Base-by-base conservation (phyloP, 495 filamentous ascomycete species). In the Pyrenopolyporus hunteri region DNA sequence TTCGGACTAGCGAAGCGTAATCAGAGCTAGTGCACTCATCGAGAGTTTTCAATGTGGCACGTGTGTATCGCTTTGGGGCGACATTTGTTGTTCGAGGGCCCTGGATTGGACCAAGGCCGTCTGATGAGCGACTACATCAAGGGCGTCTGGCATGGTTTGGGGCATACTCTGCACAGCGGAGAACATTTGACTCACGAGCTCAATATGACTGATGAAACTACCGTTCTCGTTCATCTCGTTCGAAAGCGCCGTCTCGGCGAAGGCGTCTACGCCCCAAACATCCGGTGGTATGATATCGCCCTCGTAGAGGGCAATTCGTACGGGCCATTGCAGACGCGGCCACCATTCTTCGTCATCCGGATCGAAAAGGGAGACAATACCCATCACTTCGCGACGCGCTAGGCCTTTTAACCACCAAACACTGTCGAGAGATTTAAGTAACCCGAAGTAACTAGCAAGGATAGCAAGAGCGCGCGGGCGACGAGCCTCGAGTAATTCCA, bases 401-500 rank as follows among this genome's bases (percentile, higher is more conserved):
- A 83, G 76, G n/a, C 81, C 82, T 44, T 82, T 72, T 36, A 85
- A 65, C 82, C 82, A 85, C 82, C 82, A 85, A 9, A 83, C 67
- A 20, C 71, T 62, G 51, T 83, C 82, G 10, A 82, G 71, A 13
- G 74, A 76, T 49, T 79, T 83, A 23, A 82, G 77, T 23, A 83
- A 73, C 6, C 80, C 82, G 55, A 85, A 85, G 60, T 83, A 85
- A 66, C 80, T 82, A 7, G 82, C 76, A 3, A 81, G 71, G 35
- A 83, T 80, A 40, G 80, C 80, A 4, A 85, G 75, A 2, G 82
- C 81, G 17, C 82, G 76, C 0, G 81, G 82, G 22, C 76, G 74
- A 4, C 78, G 73, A 54, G 73, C 67, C 43, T 78, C 79, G 3
- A 85, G 73, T 13, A 83, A 65, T 32, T 82, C 79, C 28, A 85